These are phyloP conservation scores for Penicillium sp. DNA, from an alignment of 2,329 filamentous ascomycete genomes.

Conservation along the genomic window DNA sequence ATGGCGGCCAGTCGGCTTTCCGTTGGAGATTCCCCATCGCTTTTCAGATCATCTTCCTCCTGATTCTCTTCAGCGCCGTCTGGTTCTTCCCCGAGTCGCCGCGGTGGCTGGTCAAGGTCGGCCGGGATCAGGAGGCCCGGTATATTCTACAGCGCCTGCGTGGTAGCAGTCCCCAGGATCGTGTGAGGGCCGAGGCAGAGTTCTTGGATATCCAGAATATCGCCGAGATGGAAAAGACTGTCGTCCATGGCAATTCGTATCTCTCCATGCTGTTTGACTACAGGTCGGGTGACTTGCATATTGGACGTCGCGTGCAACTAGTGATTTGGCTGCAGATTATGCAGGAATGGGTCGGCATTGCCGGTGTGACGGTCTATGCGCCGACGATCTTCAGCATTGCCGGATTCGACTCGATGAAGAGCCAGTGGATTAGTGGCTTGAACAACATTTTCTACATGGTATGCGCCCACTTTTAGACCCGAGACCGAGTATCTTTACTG, in stretches of 20 bases:
- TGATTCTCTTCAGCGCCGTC: conserved; percentile 55
- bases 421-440: conserved; percentile 62
- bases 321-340: conserved; percentile 70
- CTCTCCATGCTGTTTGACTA: conserved; percentile 65
- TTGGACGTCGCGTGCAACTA: conserved; percentile 64
- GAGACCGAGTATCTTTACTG: conserved; percentile 2
- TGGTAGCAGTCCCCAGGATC: conserved; percentile 55
- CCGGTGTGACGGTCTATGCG: conserved; percentile 62
- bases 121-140: conserved; percentile 63
- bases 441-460: conserved; percentile 58
- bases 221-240: conserved; percentile 59
- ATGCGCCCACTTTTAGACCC: conserved; percentile 12
- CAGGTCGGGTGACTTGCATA: conserved; percentile 64
- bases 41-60: conserved; percentile 65
- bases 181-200: conserved; percentile 58
- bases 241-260: conserved; percentile 56
- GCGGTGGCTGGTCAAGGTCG: conserved; percentile 59
- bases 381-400: conserved; percentile 64
- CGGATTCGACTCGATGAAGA: conserved; percentile 60
- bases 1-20: conserved; percentile 57
- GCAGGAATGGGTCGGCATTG: conserved; percentile 68
- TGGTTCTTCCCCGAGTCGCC: conserved; percentile 69
- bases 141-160: conserved; percentile 64
- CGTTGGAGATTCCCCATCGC: conserved; percentile 68
- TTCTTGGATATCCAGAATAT: conserved; percentile 67